Evolutionary conservation across 108 stramenopile species (phyloP).

Genomic region (Phaeodactylum tricornutum): DNA sequence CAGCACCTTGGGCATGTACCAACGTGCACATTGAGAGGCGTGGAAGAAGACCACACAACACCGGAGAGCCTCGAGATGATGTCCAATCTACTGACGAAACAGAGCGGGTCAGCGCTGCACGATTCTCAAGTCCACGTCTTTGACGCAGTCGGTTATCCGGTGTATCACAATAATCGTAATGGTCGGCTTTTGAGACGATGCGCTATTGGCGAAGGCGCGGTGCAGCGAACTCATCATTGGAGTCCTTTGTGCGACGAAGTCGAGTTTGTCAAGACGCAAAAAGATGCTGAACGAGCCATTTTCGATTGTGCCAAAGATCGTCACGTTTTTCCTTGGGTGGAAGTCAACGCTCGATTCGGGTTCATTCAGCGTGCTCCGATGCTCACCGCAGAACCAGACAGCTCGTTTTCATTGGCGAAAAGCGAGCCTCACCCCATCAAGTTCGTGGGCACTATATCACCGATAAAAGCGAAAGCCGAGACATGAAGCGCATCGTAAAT

Average conservation of each 20-base stretch:
- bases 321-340: conserved; percentile 79
- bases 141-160: conserved; percentile 82
- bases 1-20: conserved; percentile 76
- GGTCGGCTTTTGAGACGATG: conserved; percentile 52
- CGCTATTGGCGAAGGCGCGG: conserved; percentile 45
- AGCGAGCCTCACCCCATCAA: too few relatives aligned
- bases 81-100: conserved; percentile 65
- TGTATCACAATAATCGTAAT: conserved; percentile 73
- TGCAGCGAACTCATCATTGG: conserved; percentile 81
- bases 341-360: conserved; percentile 80
- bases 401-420: too few relatives aligned
- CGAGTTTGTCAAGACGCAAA: conserved; percentile 54
- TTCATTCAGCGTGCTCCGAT: conserved; percentile 60
- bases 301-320: conserved; percentile 87
- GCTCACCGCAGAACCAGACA: too few relatives aligned
- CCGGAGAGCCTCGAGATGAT: conserved; percentile 84
- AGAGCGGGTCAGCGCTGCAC: conserved; percentile 73
- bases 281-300: conserved; percentile 48
- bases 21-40: conserved; percentile 69
- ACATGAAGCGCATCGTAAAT: too few relatives aligned
- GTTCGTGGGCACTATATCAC: too few relatives aligned
- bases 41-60: conserved; percentile 77
- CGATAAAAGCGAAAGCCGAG: too few relatives aligned
- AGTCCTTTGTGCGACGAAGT: conserved; percentile 78
- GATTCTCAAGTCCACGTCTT: conserved; percentile 84